Base-by-base conservation (phyloP, 805 yeast species). In the Cyberlindnera xylosilytica region DNA sequence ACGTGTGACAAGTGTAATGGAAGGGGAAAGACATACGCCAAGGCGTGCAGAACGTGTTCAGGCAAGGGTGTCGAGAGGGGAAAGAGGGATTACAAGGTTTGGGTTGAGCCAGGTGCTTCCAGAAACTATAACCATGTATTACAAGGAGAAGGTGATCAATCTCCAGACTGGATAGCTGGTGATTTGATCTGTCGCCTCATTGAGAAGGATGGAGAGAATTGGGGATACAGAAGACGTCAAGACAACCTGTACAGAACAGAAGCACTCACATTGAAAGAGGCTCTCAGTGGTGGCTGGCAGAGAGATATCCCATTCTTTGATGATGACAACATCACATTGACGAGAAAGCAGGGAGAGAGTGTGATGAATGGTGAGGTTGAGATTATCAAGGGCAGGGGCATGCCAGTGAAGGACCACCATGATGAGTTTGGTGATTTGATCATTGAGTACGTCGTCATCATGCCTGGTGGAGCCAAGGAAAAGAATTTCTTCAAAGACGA, bases 171-270 rank as follows among this genome's bases (percentile, higher is more conserved):
- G 72, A 75, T 72, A 5, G 78, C 96, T 4, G 99, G 99, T 16
- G 87, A 91, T 64, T 66, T 93, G 42, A 61, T 73, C 20, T 70
- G 89, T n/a, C 70, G 68, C 32, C 58, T 87, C 29, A 58, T 57
- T 24, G 97, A 91, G 64, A 68, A 72, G 30, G 42, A 53, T 2
- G 60, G 49, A 23, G 74, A 71, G 15, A 83, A 85, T 57, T 60
- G 87, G 75, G 99, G 99, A 7, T 93, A 81, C 65, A 75, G 97
- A 62, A 76, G 99, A 53, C 74, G 88, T 46, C 86, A 86, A 28
- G 61, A 73, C 49, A 70, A 84, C 54, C 65, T 93, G 49, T 90
- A 82, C 66, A 70, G 98, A 46, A 85, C 88, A 0, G 98, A 93
- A 60, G 81, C 78, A 1, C 60, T 93, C 23, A 74, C 84, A 3